These are phyloP conservation scores for Mentha longifolia DNA, from an alignment of 257 asterid species.

Conservation along the genomic window DNA sequence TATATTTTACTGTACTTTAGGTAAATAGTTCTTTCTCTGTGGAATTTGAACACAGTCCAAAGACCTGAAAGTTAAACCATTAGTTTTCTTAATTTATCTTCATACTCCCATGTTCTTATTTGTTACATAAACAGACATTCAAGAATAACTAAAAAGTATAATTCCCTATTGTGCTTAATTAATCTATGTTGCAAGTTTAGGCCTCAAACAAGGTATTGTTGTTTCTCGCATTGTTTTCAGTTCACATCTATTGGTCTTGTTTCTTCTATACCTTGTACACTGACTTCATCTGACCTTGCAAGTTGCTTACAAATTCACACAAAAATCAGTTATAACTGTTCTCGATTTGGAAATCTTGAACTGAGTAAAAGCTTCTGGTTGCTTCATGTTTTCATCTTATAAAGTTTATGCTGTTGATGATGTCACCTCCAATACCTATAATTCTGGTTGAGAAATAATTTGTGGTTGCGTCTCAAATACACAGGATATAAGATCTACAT, in stretches of 20 bases:
- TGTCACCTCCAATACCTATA: neutral
- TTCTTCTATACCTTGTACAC: neutral
- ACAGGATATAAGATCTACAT: slow-evolving; percentile 71
- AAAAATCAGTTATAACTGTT: neutral
- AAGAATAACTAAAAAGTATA: neutral
- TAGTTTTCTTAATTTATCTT: too few species aligned
- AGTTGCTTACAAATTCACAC: neutral
- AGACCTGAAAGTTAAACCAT: too few species aligned
- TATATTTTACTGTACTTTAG: neutral
- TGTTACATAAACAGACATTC: neutral
- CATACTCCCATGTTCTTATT: neutral
- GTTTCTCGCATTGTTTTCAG: slow-evolving; percentile 6
- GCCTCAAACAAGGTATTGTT: neutral
- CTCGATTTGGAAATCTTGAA: slow-evolving; percentile 1
- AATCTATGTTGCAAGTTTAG: neutral
- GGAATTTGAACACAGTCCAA: too few species aligned
- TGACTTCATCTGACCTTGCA: neutral
- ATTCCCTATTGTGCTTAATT: neutral
- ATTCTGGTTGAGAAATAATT: neutral
- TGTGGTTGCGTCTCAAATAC: neutral
- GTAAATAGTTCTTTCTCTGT: too few species aligned
- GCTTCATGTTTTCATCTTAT: neutral
- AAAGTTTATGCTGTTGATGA: neutral
- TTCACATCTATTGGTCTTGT: neutral
- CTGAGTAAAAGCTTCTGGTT: neutral